Evolutionary conservation across 2,329 filamentous ascomycete genomes (phyloP).

Genomic region (Aspergillus brunneoviolaceus): DNA sequence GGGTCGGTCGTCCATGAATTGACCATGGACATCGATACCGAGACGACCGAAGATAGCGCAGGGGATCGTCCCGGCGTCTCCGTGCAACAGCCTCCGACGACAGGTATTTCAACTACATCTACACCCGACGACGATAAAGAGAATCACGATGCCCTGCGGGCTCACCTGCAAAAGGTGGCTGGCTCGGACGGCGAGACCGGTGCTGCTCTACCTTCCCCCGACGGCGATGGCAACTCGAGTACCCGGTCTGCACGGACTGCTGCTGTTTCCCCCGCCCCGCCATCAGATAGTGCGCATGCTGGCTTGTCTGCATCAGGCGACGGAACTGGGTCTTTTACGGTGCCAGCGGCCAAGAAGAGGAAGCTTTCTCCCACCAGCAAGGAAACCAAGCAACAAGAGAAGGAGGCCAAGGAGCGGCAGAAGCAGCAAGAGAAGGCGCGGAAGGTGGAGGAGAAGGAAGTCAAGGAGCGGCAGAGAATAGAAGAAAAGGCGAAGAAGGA

Average conservation of each 20-base stretch:
- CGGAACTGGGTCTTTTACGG: conserved; percentile 12
- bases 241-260: no score
- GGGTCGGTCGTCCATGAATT: neutral
- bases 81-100: neutral
- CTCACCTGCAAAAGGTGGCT: neutral
- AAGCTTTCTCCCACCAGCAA: conserved; percentile 16
- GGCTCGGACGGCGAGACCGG: neutral
- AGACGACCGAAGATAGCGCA: neutral
- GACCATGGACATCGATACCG: neutral
- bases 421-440: conserved; percentile 50
- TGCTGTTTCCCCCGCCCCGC: neutral
- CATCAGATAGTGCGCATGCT: conserved; percentile 9
- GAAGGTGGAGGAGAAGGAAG: conserved; percentile 48
- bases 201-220: neutral
- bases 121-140: conserved; percentile 10
- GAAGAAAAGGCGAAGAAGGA: conserved; percentile 37
- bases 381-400: conserved; percentile 25
- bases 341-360: conserved; percentile 27
- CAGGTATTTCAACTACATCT: neutral
- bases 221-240: neutral
- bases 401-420: conserved; percentile 26
- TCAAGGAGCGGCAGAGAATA: conserved; percentile 31
- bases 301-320: neutral
- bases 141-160: neutral
- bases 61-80: neutral